phyloP scores from a whole-genome alignment of 495 filamentous ascomycete species.

The Cercophora scortea region DNA sequence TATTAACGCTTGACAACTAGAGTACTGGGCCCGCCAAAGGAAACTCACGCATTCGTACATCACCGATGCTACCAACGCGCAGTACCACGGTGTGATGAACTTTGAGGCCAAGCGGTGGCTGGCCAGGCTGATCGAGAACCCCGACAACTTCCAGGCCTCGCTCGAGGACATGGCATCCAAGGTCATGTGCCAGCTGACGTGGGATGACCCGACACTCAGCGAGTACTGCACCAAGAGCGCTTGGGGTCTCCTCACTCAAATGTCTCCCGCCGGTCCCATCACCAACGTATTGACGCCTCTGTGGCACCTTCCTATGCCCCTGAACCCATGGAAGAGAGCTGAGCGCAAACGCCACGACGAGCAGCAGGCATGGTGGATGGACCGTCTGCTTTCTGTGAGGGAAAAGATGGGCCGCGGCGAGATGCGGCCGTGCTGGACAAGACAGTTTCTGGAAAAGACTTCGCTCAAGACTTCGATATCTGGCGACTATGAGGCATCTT shows the following conservation, averaged over 20 bases:
- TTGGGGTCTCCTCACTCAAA: conserved; percentile 32
- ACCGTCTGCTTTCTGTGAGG: conserved; percentile 15
- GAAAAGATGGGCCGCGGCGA: conserved; percentile 15
- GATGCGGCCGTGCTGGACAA: conserved; percentile 27
- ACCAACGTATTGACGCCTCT: conserved; percentile 35
- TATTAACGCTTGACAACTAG: conserved; percentile 3
- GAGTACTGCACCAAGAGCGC: conserved; percentile 28
- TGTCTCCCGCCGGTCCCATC: conserved; percentile 38
- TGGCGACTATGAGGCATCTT: conserved; percentile 33
- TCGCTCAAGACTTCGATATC: conserved; percentile 26
- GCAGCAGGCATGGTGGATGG: conserved; percentile 34
- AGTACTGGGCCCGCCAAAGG: conserved; percentile 33
- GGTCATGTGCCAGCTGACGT: conserved; percentile 34
- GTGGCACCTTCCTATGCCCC: conserved; percentile 27
- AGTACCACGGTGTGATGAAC: conserved; percentile 31
- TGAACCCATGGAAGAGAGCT: conserved; percentile 35
- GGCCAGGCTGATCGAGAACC: conserved; percentile 24
- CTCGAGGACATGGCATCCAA: conserved; percentile 35
- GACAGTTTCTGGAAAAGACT: conserved; percentile 29
- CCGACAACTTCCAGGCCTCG: conserved; percentile 28
- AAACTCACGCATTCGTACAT: conserved; percentile 30
- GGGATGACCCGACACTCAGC: conserved; percentile 29
- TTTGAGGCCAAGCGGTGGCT: conserved; percentile 35
- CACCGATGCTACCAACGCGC: conserved; percentile 27
- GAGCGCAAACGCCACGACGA: conserved; percentile 33